Base-by-base conservation (phyloP, 2,329 filamentous ascomycete genomes). In the Aureobasidium sp. region DNA sequence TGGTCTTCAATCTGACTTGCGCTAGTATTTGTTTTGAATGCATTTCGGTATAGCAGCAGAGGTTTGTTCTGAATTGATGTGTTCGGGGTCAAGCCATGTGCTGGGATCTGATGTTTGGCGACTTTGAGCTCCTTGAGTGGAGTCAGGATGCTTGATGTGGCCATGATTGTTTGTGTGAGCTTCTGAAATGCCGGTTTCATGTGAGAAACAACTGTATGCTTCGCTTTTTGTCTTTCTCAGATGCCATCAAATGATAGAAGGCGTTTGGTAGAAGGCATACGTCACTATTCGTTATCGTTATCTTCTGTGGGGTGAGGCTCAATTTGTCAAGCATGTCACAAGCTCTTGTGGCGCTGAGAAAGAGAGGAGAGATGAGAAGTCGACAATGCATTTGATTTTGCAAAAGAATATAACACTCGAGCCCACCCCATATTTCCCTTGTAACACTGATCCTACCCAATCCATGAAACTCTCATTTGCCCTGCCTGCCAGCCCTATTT, bases 41-140 rank as follows among this genome's bases (percentile, higher is more conserved):
- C 82, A 15, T 74, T 76, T 69, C 86, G 85, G 73, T 89, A 89
- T 70, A 89, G 84, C 48, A 88, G 70, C 29, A 90, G 78, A 0
- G 86, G 86, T 65, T 84, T 84, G 61, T 80, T 74, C 68, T 85
- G 82, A 61, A 87, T 79, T 5, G 82, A 83, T 42, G 85, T 87
- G 71, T 90, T 90, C 23, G 87, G 86, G 39, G 84, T 78, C 5
- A 78, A 74, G 29, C 73, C 71, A 71, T 85, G 80, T 13, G 80
- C 74, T 5, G 84, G 81, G 63, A 90, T 88, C 29, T 79, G 75
- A 70, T 86, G 80, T 20, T 75, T 78, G 41, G 82, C 82, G n/a
- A 88, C 76, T 34, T 74, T 75, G 62, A 89, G 78, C 3, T 80
- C 74, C 36, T 77, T 73, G 17, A 84, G 73, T 15, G 81, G 74